Percentiles rank a stretch among this genome's conserved stretches.
Evolutionary conservation across 352 stramenopile genomes (phyloP).

Genomic region (Phytopythium helicoides): DNA sequence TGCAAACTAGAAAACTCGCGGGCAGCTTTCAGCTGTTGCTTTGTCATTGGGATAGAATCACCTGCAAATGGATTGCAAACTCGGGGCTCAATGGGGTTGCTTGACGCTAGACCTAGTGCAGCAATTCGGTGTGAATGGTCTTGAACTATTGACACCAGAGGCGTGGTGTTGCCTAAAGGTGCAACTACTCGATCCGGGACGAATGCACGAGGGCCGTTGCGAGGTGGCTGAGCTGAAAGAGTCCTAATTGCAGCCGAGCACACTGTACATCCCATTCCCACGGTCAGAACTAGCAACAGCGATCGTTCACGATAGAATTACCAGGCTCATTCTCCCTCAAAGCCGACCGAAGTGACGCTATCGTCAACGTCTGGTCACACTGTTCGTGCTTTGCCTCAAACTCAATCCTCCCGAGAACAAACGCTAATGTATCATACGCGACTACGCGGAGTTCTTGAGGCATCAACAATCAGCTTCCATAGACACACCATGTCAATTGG

Average conservation of each 20-base stretch:
- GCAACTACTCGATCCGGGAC: no score
- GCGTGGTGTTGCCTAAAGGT: background rate
- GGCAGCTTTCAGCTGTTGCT: constrained; percentile 28
- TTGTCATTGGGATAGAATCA: constrained; percentile 8
- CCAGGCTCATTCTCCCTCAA: constrained; percentile 22
- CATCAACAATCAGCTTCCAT: background rate
- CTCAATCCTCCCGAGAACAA: constrained; percentile 47
- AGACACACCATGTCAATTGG: background rate
- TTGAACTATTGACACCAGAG: background rate
- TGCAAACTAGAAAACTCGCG: constrained; percentile 31
- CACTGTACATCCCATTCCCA: background rate
- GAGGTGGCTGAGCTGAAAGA: constrained; percentile 1
- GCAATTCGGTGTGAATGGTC: background rate
- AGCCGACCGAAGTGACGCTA: constrained; percentile 23
- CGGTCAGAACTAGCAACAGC: background rate
- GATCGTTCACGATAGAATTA: background rate
- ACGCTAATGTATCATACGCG: constrained; percentile 48
- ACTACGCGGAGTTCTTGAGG: constrained; percentile 37
- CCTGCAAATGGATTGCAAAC: no score
- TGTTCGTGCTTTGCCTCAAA: constrained; percentile 40
- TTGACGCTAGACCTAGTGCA: background rate
- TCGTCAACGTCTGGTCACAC: constrained; percentile 35
- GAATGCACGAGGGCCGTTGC: background rate
- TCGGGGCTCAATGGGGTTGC: background rate
- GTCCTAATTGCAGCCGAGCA: background rate